These are phyloP conservation scores for Hypoxylon sp. DNA, from an alignment of 2,329 filamentous ascomycete genomes.

Conservation along the genomic window DNA sequence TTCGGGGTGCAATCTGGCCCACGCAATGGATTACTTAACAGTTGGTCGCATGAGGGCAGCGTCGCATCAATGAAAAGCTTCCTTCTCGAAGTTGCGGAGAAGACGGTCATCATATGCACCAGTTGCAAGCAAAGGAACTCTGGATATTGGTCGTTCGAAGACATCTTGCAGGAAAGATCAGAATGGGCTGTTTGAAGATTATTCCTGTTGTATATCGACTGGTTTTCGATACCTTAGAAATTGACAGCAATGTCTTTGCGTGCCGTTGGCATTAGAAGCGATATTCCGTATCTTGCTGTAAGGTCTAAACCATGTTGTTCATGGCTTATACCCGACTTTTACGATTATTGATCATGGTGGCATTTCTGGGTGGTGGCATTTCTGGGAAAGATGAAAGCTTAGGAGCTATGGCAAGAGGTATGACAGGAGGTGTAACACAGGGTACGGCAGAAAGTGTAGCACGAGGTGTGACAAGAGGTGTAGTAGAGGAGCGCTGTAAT, in stretches of 20 bases:
- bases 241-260: constrained; percentile 1
- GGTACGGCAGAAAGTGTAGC: too few species aligned
- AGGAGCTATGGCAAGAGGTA: too few species aligned
- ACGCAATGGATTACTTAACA: constrained; percentile 34
- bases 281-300: too few species aligned
- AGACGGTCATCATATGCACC: constrained; percentile 45
- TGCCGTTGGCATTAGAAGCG: neutral
- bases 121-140: constrained; percentile 43
- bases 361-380: too few species aligned
- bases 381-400: too few species aligned
- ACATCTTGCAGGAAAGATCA: constrained; percentile 31
- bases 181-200: neutral
- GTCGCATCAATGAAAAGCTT: constrained; percentile 37
- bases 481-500: too few species aligned
- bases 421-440: too few species aligned
- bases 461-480: too few species aligned
- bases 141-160: constrained; percentile 43
- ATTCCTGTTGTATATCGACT: neutral
- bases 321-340: neutral
- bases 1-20: constrained; percentile 41
- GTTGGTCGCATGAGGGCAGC: constrained; percentile 40
- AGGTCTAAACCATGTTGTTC: neutral
- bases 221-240: neutral
- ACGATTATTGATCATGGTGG: too few species aligned
- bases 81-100: constrained; percentile 42